phyloP scores from a whole-genome alignment of 805 yeast genomes.

The Nakazawaea populi region DNA sequence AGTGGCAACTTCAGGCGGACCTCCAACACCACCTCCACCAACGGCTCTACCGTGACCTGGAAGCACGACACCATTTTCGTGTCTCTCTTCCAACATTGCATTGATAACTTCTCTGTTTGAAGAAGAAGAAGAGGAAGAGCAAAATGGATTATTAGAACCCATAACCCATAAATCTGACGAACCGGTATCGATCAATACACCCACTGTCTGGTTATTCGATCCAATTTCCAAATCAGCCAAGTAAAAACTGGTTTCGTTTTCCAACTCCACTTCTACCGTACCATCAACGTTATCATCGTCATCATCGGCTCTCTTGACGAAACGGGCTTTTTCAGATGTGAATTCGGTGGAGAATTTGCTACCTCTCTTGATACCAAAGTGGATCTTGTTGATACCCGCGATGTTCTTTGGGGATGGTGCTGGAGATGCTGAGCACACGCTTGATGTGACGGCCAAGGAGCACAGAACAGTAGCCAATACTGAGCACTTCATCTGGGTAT shows the following conservation, averaged over 20 bases:
- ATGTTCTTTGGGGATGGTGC: background rate
- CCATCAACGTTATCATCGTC: slow-evolving; percentile 11
- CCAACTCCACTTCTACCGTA: slow-evolving; percentile 25
- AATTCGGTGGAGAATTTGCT: background rate
- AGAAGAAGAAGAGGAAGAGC: slow-evolving; percentile 17
- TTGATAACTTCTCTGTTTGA: background rate
- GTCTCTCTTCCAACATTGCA: background rate
- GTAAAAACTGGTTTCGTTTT: slow-evolving; percentile 37
- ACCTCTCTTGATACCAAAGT: slow-evolving; percentile 2
- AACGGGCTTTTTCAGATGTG: background rate
- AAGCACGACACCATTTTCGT: background rate
- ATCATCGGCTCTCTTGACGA: background rate
- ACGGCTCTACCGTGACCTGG: background rate
- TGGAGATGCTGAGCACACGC: too few species aligned
- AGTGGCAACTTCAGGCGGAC: slow-evolving; percentile 3
- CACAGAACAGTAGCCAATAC: background rate
- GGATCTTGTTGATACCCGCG: slow-evolving; percentile 3
- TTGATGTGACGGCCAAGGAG: background rate
- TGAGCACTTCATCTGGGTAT: slow-evolving; percentile 31
- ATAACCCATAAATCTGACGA: slow-evolving; percentile 66
- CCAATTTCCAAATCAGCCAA: slow-evolving; percentile 46
- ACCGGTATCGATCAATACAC: slow-evolving; percentile 67
- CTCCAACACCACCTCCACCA: background rate
- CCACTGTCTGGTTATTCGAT: slow-evolving; percentile 48
- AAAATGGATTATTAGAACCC: slow-evolving; percentile 23